Evolutionary conservation across 306 rosid genomes (phyloP).

Genomic region (Heteromeles arbutifolia): DNA sequence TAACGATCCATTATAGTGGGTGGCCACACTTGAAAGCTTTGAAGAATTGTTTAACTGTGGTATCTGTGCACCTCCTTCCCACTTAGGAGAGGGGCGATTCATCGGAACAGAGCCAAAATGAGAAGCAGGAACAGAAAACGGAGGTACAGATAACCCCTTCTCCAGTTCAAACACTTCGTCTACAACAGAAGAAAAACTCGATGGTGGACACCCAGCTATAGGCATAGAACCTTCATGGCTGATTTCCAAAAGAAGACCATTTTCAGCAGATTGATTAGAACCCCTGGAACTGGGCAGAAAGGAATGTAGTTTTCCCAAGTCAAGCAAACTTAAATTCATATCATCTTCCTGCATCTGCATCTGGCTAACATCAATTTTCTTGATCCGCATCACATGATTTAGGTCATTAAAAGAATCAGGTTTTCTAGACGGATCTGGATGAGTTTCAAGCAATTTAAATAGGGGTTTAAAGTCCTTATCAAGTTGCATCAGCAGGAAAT

Average conservation of each 20-base stretch:
- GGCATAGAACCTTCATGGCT: constrained; percentile 49
- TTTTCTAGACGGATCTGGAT: constrained; percentile 53
- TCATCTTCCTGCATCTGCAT: constrained; percentile 90
- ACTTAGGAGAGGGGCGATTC: constrained; percentile 65
- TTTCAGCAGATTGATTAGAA: constrained; percentile 51
- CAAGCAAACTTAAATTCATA: constrained; percentile 71
- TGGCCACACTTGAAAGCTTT: constrained; percentile 32
- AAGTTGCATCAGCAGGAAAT: constrained; percentile 79
- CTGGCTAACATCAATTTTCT: constrained; percentile 72
- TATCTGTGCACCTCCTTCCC: constrained; percentile 71
- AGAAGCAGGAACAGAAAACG: constrained; percentile 42
- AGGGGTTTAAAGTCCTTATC: constrained; percentile 88
- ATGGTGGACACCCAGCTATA: constrained; percentile 54
- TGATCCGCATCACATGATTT: constrained; percentile 54
- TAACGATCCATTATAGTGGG: constrained; percentile 54
- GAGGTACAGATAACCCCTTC: constrained; percentile 56
- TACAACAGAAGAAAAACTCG: constrained; percentile 84
- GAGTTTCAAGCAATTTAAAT: constrained; percentile 84
- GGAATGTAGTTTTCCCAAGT: constrained; percentile 58
- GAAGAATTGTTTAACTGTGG: constrained; percentile 47
- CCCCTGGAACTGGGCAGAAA: constrained; percentile 40
- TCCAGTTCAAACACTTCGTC: constrained; percentile 91
- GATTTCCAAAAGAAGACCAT: constrained; percentile 47
- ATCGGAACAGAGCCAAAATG: constrained; percentile 60
- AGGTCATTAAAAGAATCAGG: constrained; percentile 49